Percentiles rank a stretch among this genome's conserved stretches.
phyloP scores from a whole-genome alignment of 345 rosid species.

The Heritiera fomes region DNA sequence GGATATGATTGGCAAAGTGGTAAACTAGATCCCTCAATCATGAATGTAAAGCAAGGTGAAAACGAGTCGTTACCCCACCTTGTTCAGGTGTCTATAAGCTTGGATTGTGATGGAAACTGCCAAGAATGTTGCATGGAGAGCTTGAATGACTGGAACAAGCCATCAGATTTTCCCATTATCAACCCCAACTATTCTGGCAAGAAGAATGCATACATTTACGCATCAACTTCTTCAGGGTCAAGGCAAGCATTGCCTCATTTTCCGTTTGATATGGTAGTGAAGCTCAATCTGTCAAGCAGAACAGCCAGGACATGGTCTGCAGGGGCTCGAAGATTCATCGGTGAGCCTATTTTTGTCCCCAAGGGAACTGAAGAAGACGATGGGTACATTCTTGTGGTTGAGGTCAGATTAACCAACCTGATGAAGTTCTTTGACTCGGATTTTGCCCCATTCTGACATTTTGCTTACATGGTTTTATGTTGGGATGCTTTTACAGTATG shows the following conservation, averaged over 20 bases:
- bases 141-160: slow-evolving; percentile 53
- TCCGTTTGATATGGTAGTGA: slow-evolving; percentile 80
- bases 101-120: slow-evolving; percentile 51
- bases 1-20: slow-evolving; percentile 83
- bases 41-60: slow-evolving; percentile 51
- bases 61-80: slow-evolving; percentile 59
- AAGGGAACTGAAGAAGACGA: slow-evolving; percentile 58
- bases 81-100: slow-evolving; percentile 58
- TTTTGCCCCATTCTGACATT: background rate
- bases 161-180: slow-evolving; percentile 74
- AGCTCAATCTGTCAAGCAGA: slow-evolving; percentile 44
- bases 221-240: slow-evolving; percentile 68
- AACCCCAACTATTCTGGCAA: slow-evolving; percentile 68
- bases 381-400: slow-evolving; percentile 82
- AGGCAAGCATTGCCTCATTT: slow-evolving; percentile 70
- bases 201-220: slow-evolving; percentile 48
- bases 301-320: slow-evolving; percentile 56
- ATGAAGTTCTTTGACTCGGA: background rate
- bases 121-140: slow-evolving; percentile 51
- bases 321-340: slow-evolving; percentile 65
- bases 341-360: slow-evolving; percentile 82
- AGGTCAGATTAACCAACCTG: slow-evolving; percentile 44
- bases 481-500: slow-evolving; percentile 58
- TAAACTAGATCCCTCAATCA: slow-evolving; percentile 70
- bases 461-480: background rate